Conservation (phyloP, 352 stramenopile species). For the Pythium oligandrum region DNA sequence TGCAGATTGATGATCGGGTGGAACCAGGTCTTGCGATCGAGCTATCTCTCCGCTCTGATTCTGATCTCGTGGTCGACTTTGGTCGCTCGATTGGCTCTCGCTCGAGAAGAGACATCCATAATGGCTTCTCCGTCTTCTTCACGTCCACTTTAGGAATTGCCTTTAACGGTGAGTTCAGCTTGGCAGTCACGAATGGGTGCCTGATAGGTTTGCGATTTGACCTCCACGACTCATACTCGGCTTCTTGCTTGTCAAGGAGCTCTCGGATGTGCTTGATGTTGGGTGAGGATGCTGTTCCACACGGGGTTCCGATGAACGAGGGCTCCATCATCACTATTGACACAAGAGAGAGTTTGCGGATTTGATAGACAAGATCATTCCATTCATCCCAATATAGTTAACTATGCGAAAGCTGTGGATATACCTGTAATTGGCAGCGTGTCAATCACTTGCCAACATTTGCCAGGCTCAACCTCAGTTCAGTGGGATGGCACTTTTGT, state of each 20-base stretch:
- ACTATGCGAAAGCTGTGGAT: no score
- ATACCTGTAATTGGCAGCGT: no score
- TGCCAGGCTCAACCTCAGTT: no score
- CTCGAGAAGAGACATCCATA: conserved; percentile 21
- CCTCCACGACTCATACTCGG: conserved; percentile 35
- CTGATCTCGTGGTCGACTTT: no score
- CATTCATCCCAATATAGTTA: no score
- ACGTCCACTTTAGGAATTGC: not conserved
- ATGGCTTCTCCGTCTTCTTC: conserved; percentile 9
- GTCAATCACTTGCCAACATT: no score
- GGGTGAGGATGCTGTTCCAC: conserved; percentile 28
- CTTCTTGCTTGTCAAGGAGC: conserved; percentile 50
- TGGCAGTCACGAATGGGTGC: conserved; percentile 37
- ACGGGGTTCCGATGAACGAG: conserved; percentile 50
- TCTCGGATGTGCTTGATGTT: conserved; percentile 40
- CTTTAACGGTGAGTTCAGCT: conserved; percentile 42
- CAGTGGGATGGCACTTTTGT: no score
- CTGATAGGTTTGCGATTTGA: conserved; percentile 32
- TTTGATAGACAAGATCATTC: no score
- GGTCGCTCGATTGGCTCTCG: conserved; percentile 1
- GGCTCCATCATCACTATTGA: conserved; percentile 33
- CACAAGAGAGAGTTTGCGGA: no score
- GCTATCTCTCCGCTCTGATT: no score
- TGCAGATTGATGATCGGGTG: no score
- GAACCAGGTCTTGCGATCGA: no score